A percentile compares a stretch with the other conserved stretches of the same genome.
Evolutionary conservation across 78 protist genomes (phyloP).

Genomic region (Capsaspora owczarzaki): DNA sequence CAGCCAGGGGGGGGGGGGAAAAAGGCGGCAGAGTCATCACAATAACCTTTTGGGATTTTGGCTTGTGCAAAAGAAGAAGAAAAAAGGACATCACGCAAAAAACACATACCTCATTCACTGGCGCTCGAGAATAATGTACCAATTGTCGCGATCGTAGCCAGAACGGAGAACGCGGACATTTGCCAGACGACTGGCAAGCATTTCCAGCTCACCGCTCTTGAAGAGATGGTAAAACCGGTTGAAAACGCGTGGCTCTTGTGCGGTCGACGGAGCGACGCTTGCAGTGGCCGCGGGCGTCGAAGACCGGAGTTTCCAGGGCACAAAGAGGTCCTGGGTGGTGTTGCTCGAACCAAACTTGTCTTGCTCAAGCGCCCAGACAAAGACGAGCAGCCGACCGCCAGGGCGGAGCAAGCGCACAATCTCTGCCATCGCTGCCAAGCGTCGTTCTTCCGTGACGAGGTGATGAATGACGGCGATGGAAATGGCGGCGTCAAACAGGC

Average conservation of each 20-base stretch:
- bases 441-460: conserved; percentile 18
- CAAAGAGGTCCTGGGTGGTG: conserved; percentile 5
- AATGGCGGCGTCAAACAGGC: conserved; percentile 20
- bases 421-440: conserved; percentile 33
- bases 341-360: background rate
- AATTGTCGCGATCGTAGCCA: conserved; percentile 26
- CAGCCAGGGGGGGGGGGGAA: too few relatives aligned
- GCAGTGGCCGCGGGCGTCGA: background rate
- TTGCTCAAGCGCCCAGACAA: conserved; percentile 47
- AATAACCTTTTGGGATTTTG: too few relatives aligned
- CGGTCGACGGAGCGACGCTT: background rate
- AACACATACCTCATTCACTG: too few relatives aligned
- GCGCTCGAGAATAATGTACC: background rate
- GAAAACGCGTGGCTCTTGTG: background rate
- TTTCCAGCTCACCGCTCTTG: conserved; percentile 39
- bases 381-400: conserved; percentile 36
- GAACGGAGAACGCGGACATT: background rate
- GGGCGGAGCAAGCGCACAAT: conserved; percentile 20
- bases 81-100: too few relatives aligned
- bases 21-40: too few relatives aligned
- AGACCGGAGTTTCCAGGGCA: conserved; percentile 24
- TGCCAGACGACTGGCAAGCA: too few relatives aligned
- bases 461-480: conserved; percentile 68
- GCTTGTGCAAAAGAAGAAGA: too few relatives aligned
- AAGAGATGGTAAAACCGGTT: conserved; percentile 55